Percentiles rank a stretch among this genome's conserved stretches.
Evolutionary conservation across 2,329 filamentous ascomycete species (phyloP).

Genomic region (Stachybotrys chartarum): DNA sequence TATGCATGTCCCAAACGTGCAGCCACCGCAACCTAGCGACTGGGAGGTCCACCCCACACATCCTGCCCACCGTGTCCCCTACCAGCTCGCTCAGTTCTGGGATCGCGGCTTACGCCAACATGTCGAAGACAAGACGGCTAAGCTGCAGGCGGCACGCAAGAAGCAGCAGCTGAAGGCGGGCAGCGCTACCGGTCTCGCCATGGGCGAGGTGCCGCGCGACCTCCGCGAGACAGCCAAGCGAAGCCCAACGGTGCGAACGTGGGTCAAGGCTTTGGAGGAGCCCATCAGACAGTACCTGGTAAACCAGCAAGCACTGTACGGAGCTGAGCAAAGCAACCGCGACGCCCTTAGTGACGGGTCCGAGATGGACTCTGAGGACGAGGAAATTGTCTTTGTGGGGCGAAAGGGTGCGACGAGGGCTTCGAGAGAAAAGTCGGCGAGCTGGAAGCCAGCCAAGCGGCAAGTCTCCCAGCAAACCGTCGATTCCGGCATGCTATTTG

Average conservation of each 20-base stretch:
- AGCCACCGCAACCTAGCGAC: conserved; percentile 75
- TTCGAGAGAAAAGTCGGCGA: conserved; percentile 23
- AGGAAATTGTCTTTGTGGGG: conserved; percentile 89
- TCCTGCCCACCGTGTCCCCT: conserved; percentile 70
- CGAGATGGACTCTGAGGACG: conserved; percentile 51
- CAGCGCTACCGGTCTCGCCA: conserved; percentile 34
- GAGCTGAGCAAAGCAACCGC: conserved; percentile 9
- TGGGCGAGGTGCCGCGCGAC: conserved; percentile 66
- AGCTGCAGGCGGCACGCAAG: conserved; percentile 35
- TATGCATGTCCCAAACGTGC: conserved; percentile 75
- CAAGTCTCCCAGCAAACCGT: conserved; percentile 51
- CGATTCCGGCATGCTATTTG: conserved; percentile 67
- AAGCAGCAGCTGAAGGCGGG: conserved; percentile 35
- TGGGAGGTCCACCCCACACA: conserved; percentile 80
- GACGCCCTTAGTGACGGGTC: conserved; percentile 19
- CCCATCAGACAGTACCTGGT: conserved; percentile 73
- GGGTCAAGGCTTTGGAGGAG: conserved; percentile 79
- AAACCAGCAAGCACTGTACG: conserved; percentile 25
- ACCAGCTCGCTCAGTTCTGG: conserved; percentile 84
- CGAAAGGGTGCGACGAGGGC: conserved; percentile 52
- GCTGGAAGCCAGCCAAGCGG: conserved; percentile 43
- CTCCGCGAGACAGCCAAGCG: conserved; percentile 76
- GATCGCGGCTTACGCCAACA: conserved; percentile 49
- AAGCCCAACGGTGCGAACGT: conserved; percentile 65
- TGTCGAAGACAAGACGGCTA: conserved; percentile 38